Conservation (phyloP, 495 filamentous ascomycete genomes). For the Podospora sp. region DNA sequence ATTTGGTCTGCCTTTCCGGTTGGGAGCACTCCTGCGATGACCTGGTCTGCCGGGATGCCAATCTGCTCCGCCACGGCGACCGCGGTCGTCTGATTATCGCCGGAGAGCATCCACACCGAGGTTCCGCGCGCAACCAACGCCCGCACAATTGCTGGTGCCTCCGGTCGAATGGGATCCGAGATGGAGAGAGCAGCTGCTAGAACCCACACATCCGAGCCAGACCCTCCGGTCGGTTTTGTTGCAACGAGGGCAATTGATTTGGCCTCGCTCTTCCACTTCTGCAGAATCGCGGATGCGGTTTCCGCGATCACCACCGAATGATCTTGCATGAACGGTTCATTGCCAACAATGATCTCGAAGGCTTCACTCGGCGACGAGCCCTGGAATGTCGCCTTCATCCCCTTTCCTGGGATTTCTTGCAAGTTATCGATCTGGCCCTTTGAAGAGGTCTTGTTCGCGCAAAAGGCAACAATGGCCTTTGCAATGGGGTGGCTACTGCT, state of each 20-base stretch:
- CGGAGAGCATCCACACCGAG: constrained; percentile 89
- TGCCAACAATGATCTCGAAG: constrained; percentile 79
- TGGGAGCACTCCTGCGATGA: constrained; percentile 87
- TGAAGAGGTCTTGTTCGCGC: constrained; percentile 40
- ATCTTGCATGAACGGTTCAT: constrained; percentile 71
- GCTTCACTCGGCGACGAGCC: constrained; percentile 35
- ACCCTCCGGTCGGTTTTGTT: constrained; percentile 30
- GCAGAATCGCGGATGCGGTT: constrained; percentile 48
- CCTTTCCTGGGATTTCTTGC: constrained; percentile 79
- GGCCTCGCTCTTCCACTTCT: constrained; percentile 68
- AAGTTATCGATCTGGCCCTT: constrained; percentile 50
- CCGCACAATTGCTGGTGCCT: constrained; percentile 66
- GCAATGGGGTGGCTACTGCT: constrained; percentile 87
- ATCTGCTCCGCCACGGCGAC: constrained; percentile 73
- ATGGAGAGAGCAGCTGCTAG: constrained; percentile 59
- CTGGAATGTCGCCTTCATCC: constrained; percentile 71
- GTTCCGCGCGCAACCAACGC: constrained; percentile 68
- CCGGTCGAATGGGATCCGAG: constrained; percentile 77
- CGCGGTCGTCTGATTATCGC: constrained; percentile 77
- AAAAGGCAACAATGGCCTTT: constrained; percentile 74
- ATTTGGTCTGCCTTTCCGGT: constrained; percentile 86
- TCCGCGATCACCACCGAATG: constrained; percentile 38
- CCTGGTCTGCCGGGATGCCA: constrained; percentile 71
- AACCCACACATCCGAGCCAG: constrained; percentile 30
- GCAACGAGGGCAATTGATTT: constrained; percentile 76